phyloP scores from a whole-genome alignment of 768 basidiomycete species.

The Leccinum barrowsii region DNA sequence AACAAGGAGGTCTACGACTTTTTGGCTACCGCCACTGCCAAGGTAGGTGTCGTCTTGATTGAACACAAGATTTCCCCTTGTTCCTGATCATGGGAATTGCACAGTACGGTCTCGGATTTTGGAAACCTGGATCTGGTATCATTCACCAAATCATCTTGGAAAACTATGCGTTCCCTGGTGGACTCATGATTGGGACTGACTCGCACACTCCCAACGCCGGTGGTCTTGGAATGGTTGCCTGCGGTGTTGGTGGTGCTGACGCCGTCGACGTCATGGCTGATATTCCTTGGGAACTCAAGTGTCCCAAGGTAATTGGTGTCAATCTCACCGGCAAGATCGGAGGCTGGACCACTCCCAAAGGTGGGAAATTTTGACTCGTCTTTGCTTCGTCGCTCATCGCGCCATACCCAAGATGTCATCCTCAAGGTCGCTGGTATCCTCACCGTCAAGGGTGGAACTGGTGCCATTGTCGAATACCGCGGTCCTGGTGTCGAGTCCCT shows the following conservation, averaged over 20 bases:
- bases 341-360: conserved; percentile 98
- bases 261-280: conserved; percentile 99
- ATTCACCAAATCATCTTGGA: conserved; percentile 99
- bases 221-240: conserved; percentile 98
- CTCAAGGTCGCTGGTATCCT: conserved; percentile 98
- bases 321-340: conserved; percentile 91
- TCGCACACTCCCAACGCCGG: conserved; percentile 99
- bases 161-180: conserved; percentile 99
- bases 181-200: conserved; percentile 99
- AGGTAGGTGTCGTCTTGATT: conserved; percentile 42
- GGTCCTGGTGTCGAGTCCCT: conserved; percentile 94
- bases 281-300: conserved; percentile 99
- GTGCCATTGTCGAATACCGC: conserved; percentile 96
- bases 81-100: neutral
- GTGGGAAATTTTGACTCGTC: conserved; percentile 35
- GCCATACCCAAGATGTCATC: conserved; percentile 71
- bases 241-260: conserved; percentile 99
- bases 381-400: conserved; percentile 7
- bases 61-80: neutral
- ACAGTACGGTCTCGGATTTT: conserved; percentile 98
- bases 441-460: conserved; percentile 99
- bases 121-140: conserved; percentile 98
- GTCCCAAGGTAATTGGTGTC: conserved; percentile 98
- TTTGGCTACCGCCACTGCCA: conserved; percentile 93
- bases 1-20: conserved; percentile 99